These are phyloP conservation scores for Hamamelis virginiana DNA, from an alignment of 164 flowering plant genomes.

Conservation along the genomic window DNA sequence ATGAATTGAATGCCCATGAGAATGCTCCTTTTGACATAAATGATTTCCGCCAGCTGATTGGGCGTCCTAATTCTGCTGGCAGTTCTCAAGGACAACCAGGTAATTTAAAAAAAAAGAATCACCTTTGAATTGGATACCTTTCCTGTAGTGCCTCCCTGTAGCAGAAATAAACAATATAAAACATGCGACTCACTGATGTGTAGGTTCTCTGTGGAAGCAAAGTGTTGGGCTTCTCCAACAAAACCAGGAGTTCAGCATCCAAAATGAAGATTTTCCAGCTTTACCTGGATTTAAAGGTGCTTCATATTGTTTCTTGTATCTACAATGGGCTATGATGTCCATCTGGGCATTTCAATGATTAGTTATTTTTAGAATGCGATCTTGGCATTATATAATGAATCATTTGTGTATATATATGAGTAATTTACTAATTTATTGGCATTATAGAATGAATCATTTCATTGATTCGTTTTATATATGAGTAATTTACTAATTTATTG, in stretches of 20 bases:
- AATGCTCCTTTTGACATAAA: constrained; percentile 29
- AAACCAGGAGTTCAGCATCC: constrained; percentile 50
- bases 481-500: too few species aligned
- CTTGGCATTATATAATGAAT: not conserved
- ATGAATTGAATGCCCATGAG: constrained; percentile 23
- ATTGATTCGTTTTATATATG: too few species aligned
- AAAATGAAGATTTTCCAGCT: constrained; percentile 53
- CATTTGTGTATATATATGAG: not conserved
- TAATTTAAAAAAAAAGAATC: not conserved
- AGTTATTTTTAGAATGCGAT: not conserved
- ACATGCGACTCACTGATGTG: not conserved
- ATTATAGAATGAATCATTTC: too few species aligned
- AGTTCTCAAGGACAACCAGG: constrained; percentile 35
- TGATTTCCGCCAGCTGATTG: constrained; percentile 36
- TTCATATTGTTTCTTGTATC: not conserved
- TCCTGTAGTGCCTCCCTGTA: not conserved
- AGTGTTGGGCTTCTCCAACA: constrained; percentile 38
- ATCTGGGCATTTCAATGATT: not conserved
- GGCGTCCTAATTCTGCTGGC: constrained; percentile 31
- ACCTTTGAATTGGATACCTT: not conserved
- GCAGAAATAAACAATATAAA: not conserved
- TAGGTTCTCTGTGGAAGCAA: constrained; percentile 44
- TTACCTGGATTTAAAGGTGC: constrained; percentile 48
- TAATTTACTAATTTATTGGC: too few species aligned
- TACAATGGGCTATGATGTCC: not conserved